A percentile compares a stretch with the other conserved stretches of the same genome.
phyloP scores from a whole-genome alignment of 2,329 filamentous ascomycete genomes.

The Xylaria arbuscula region DNA sequence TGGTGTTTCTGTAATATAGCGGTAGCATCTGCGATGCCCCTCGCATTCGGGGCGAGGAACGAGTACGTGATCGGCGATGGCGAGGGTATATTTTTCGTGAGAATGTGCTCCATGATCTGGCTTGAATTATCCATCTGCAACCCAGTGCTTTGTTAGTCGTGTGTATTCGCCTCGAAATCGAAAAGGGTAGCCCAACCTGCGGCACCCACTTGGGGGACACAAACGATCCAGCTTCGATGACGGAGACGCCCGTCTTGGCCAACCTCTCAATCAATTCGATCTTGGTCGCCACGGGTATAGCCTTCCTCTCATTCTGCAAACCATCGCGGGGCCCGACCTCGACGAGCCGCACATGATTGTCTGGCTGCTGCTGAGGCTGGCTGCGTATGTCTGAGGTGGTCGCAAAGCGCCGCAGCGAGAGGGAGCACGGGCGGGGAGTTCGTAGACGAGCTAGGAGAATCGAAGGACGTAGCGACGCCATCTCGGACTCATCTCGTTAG shows the following conservation, averaged over 20 bases:
- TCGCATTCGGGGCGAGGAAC: conserved; percentile 82
- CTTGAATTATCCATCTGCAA: conserved; percentile 80
- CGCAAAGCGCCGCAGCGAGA: conserved; percentile 44
- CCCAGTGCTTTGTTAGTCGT: conserved; percentile 31
- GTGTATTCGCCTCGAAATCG: neutral
- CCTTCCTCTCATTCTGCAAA: conserved; percentile 73
- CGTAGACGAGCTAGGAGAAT: conserved; percentile 45
- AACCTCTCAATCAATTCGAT: conserved; percentile 70
- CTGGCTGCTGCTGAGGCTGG: conserved; percentile 36
- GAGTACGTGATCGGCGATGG: conserved; percentile 74
- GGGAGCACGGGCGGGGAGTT: conserved; percentile 33
- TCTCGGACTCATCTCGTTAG: conserved; percentile 45
- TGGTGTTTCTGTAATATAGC: conserved; percentile 64
- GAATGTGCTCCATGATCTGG: conserved; percentile 76
- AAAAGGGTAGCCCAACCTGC: conserved; percentile 60
- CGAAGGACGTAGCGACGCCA: conserved; percentile 49
- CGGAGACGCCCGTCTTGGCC: conserved; percentile 65
- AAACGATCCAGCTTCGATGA: conserved; percentile 75
- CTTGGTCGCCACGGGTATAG: conserved; percentile 69
- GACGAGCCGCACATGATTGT: conserved; percentile 60
- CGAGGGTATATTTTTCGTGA: conserved; percentile 67
- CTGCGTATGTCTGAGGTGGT: conserved; percentile 48
- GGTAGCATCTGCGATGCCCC: conserved; percentile 74
- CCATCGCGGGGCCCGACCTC: conserved; percentile 78
- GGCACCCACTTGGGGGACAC: conserved; percentile 75